These are phyloP conservation scores for Scenedesmus sp. DNA, from an alignment of 163 green algal species.

Conservation along the genomic window DNA sequence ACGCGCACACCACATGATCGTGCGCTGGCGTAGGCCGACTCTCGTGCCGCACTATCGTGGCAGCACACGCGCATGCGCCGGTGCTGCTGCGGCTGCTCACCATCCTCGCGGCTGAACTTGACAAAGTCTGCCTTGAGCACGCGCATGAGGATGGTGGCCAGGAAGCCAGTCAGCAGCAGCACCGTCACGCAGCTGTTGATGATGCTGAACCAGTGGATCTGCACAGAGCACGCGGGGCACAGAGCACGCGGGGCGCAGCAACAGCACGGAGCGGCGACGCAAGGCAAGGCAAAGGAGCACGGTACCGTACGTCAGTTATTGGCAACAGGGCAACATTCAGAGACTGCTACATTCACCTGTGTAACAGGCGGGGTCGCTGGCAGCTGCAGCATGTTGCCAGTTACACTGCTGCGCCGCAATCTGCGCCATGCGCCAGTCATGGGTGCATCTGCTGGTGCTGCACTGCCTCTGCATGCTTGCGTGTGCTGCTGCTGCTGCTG, in stretches of 20 bases:
- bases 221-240: constrained; percentile 77
- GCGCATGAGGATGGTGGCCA: constrained; percentile 99
- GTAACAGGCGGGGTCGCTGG: too few relatives aligned
- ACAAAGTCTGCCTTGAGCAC: constrained; percentile 96
- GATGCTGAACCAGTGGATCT: constrained; percentile 96
- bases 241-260: background rate
- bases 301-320: too few relatives aligned
- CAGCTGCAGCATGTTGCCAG: background rate
- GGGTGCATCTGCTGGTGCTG: background rate
- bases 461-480: background rate
- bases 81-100: constrained; percentile 23
- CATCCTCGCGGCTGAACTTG: constrained; percentile 95
- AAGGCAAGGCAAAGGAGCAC: too few relatives aligned
- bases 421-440: background rate
- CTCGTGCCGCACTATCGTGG: too few relatives aligned
- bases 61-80: background rate
- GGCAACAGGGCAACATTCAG: too few relatives aligned
- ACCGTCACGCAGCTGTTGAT: constrained; percentile 99
- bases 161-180: constrained; percentile 97
- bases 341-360: too few relatives aligned
- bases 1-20: constrained; percentile 58
- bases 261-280: background rate
- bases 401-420: background rate
- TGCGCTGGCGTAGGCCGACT: constrained; percentile 19
- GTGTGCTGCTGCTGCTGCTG: background rate